Evolutionary conservation across 2,329 filamentous ascomycete genomes (phyloP).

Genomic region (Penicillium sp.): DNA sequence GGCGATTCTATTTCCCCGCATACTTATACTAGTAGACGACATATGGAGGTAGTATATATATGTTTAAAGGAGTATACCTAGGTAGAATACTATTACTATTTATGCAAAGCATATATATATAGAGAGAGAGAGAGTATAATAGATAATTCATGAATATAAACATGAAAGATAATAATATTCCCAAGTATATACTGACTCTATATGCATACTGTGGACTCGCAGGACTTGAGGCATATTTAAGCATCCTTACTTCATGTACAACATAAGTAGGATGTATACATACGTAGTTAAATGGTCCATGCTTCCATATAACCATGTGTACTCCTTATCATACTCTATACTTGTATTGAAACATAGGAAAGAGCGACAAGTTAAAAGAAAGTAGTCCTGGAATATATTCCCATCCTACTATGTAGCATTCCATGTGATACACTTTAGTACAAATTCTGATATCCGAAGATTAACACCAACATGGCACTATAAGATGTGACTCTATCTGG

Average conservation of each 20-base stretch:
- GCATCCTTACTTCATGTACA: background rate
- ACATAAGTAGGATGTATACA: background rate
- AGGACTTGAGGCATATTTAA: background rate
- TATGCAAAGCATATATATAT: background rate
- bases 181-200: background rate
- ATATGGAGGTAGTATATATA: background rate
- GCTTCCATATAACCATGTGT: background rate
- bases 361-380: background rate
- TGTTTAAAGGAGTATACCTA: background rate
- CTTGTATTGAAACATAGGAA: background rate
- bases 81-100: background rate
- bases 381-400: too few relatives aligned
- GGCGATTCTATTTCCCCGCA: constrained; percentile 5
- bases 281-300: background rate
- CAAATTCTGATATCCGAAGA: background rate
- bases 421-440: background rate
- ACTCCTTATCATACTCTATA: background rate
- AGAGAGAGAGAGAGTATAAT: background rate
- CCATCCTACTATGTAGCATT: background rate
- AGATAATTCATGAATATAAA: background rate
- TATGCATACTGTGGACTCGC: background rate
- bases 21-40: background rate
- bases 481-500: constrained; percentile 6
- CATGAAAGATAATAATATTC: background rate
- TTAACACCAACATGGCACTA: background rate